A percentile compares a stretch with the other conserved stretches of the same genome.
Evolutionary conservation across 805 yeast species (phyloP).

Genomic region (Torulaspora franciscae): DNA sequence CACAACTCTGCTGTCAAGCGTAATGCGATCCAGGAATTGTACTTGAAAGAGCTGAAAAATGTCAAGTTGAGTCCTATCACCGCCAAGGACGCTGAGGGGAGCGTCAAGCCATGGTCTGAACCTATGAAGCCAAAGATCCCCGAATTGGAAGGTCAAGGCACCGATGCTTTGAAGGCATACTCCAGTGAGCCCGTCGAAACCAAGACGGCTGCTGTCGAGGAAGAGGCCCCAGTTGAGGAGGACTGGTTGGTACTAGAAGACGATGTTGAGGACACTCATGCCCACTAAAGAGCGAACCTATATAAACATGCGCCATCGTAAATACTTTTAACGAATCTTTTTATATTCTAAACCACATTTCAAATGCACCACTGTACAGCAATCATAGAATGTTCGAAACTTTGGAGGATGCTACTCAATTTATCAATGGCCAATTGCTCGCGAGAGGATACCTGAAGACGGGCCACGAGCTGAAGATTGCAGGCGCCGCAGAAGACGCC

Average conservation of each 20-base stretch:
- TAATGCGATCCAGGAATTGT: conserved; percentile 73
- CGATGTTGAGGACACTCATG: conserved; percentile 47
- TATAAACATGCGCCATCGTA: background rate
- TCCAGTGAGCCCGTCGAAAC: conserved; percentile 73
- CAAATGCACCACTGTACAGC: background rate
- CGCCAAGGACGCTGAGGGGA: conserved; percentile 68
- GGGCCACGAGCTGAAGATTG: conserved; percentile 5
- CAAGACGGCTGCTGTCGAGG: conserved; percentile 33
- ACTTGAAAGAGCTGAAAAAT: conserved; percentile 78
- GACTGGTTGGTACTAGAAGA: conserved; percentile 82
- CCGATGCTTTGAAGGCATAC: conserved; percentile 62
- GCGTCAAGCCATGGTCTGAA: conserved; percentile 75
- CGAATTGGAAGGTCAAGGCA: conserved; percentile 60
- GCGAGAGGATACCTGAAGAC: conserved; percentile 17
- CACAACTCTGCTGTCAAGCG: conserved; percentile 32
- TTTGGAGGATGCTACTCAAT: conserved; percentile 22
- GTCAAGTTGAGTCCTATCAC: conserved; percentile 80
- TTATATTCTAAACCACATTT: conserved; percentile 4
- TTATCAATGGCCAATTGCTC: conserved; percentile 20
- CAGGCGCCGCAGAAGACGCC: conserved; percentile 13
- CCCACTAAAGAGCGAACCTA: conserved; percentile 3
- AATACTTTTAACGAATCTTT: conserved; percentile 10
- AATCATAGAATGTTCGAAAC: conserved; percentile 9
- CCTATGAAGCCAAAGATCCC: conserved; percentile 80
- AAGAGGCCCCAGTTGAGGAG: conserved; percentile 36